Percentiles rank a stretch among this genome's conserved stretches.
phyloP scores from a whole-genome alignment of 2,329 filamentous ascomycete genomes.

The Samsoniella hepiali region DNA sequence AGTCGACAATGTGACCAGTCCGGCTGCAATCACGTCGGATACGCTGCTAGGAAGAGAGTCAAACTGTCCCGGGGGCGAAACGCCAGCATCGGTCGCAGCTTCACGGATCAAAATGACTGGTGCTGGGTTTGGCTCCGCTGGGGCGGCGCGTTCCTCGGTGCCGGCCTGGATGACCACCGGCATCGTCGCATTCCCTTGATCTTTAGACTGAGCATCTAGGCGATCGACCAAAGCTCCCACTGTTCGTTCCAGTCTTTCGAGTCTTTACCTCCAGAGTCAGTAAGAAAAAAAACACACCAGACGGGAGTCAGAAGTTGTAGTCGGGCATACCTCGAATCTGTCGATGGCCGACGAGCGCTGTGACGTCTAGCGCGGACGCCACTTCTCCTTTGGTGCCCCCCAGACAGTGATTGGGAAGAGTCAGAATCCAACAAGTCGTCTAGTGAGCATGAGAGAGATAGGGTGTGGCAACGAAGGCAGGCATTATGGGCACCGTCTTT shows the following conservation, averaged over 20 bases:
- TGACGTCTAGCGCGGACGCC: background rate
- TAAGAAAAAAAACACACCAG: no score
- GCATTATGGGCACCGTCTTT: constrained; percentile 14
- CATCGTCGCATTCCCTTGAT: no score
- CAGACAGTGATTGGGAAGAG: background rate
- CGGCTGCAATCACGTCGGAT: constrained; percentile 25
- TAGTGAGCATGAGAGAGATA: constrained; percentile 26
- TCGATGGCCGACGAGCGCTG: background rate
- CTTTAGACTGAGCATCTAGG: background rate
- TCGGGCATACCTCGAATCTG: background rate
- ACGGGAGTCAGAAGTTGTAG: no score
- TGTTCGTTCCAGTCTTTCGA: background rate
- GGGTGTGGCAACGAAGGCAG: constrained; percentile 27
- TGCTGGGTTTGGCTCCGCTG: constrained; percentile 21
- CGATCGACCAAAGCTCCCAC: background rate
- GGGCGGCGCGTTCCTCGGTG: background rate
- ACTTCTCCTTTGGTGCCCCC: background rate
- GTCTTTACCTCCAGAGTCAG: background rate
- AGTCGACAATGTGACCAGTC: constrained; percentile 21
- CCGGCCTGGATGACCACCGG: background rate
- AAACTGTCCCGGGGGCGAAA: constrained; percentile 22
- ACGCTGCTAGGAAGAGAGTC: background rate
- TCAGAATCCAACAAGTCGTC: background rate
- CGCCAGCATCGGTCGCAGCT: constrained; percentile 26
- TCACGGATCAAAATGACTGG: constrained; percentile 30